A percentile compares a stretch with the other conserved stretches of the same genome.
Conservation (phyloP, 176 grass and related monocot genomes). For the Eremochloa ophiuroides region DNA sequence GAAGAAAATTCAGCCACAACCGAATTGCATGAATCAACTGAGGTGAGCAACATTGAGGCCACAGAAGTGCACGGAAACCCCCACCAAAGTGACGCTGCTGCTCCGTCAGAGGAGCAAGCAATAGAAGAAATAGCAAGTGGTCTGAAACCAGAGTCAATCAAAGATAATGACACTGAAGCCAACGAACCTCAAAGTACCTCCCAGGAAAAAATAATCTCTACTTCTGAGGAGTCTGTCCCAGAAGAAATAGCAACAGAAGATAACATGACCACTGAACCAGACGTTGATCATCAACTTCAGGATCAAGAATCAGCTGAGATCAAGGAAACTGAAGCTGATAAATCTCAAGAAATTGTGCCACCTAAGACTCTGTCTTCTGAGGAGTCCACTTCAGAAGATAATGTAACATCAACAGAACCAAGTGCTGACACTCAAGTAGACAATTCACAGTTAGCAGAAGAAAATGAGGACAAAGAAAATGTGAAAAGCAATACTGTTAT, state of each 20-base stretch:
- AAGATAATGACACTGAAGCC: conserved; percentile 14
- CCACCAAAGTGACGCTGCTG: not conserved
- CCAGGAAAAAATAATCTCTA: conserved; percentile 2
- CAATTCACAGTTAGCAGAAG: conserved; percentile 16
- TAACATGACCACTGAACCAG: not conserved
- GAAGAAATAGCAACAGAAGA: conserved; percentile 20
- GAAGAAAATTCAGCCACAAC: conserved; percentile 10
- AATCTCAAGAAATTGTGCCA: conserved; percentile 18
- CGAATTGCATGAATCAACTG: conserved; percentile 15
- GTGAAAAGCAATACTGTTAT: not conserved
- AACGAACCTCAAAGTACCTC: not conserved
- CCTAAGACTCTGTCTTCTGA: conserved; percentile 8
- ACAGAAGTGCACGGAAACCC: conserved; percentile 7
- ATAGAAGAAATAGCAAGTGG: conserved; percentile 26
- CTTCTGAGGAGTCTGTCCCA: conserved; percentile 8
- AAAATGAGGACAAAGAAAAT: conserved; percentile 24
- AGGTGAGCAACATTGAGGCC: conserved; percentile 4
- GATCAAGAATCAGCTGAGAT: conserved; percentile 27
- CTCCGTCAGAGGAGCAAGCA: conserved; percentile 5
- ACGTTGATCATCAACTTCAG: conserved; percentile 2
- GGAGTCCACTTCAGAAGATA: conserved; percentile 1
- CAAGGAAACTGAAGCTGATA: conserved; percentile 15
- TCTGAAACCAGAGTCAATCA: conserved; percentile 1
- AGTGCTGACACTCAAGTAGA: conserved; percentile 15
- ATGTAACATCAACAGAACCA: not conserved